phyloP scores from a whole-genome alignment of 345 rosid genomes.

The Camelina sativa region DNA sequence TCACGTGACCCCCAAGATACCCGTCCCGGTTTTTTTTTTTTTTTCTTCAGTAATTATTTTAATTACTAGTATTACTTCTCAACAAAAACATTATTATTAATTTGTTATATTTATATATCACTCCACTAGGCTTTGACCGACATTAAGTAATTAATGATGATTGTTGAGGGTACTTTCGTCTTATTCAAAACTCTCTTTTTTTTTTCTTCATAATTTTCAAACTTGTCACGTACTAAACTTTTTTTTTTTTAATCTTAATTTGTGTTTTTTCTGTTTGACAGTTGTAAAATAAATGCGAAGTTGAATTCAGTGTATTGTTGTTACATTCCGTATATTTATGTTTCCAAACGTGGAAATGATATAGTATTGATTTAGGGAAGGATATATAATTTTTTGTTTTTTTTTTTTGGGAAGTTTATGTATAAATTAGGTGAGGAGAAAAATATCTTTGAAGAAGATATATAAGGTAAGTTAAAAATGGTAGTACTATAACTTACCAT shows the following conservation, averaged over 20 bases:
- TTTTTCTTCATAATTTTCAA: not conserved
- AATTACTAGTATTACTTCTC: not conserved
- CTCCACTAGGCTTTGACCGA: constrained; percentile 41
- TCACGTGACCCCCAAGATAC: constrained; percentile 93
- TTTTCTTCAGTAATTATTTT: not conserved
- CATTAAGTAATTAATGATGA: constrained; percentile 29
- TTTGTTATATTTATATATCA: not conserved
- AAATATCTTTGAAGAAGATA: constrained; percentile 14
- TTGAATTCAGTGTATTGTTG: constrained; percentile 8
- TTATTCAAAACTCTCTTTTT: not conserved
- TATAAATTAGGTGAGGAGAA: not conserved
- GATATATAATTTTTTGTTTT: not conserved
- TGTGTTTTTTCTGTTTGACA: too few relatives aligned
- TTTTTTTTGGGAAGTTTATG: not conserved
- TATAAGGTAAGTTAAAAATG: constrained; percentile 23
- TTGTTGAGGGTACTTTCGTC: constrained; percentile 29
- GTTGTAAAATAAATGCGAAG: not conserved
- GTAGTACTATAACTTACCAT: not conserved
- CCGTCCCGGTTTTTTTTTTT: constrained; percentile 48
- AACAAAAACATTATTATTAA: not conserved
- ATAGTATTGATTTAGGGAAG: not conserved
- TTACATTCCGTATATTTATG: not conserved
- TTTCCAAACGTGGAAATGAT: not conserved
- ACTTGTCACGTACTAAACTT: constrained; percentile 31
- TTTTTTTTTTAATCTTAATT: not conserved